Conservation (phyloP, 352 stramenopile species). For the Aphanomyces euteiches region DNA sequence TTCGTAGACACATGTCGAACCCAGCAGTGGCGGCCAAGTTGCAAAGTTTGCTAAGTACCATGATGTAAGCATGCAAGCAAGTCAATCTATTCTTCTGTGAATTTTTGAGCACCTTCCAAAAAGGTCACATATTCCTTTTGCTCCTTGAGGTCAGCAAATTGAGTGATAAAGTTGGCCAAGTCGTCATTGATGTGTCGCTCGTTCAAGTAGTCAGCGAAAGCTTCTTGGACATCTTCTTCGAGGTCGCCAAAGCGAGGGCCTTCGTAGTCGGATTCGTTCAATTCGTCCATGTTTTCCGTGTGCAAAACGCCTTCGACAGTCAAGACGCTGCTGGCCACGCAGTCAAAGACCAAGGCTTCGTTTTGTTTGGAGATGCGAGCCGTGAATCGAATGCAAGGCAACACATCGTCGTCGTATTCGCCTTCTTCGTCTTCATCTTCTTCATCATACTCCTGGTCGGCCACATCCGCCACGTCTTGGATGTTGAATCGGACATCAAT, state of each 20-base stretch:
- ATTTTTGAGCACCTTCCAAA: slow-evolving; percentile 59
- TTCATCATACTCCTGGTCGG: slow-evolving; percentile 49
- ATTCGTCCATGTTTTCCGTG: slow-evolving; percentile 49
- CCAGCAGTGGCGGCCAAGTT: slow-evolving; percentile 78
- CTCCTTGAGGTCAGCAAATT: slow-evolving; percentile 82
- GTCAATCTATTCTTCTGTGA: slow-evolving; percentile 40
- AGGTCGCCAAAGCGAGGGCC: slow-evolving; percentile 79
- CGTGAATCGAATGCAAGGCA: slow-evolving; percentile 74
- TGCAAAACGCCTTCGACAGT: slow-evolving; percentile 75
- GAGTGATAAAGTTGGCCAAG: slow-evolving; percentile 78
- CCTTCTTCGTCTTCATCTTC: slow-evolving; percentile 38
- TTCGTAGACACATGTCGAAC: slow-evolving; percentile 69
- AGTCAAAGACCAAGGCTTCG: slow-evolving; percentile 75
- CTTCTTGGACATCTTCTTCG: slow-evolving; percentile 79
- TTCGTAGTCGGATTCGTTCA: slow-evolving; percentile 65
- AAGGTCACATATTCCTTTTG: slow-evolving; percentile 81
- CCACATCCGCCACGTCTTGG: slow-evolving; percentile 66
- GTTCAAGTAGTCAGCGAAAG: slow-evolving; percentile 73
- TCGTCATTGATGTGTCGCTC: slow-evolving; percentile 79
- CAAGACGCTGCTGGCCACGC: slow-evolving; percentile 73
- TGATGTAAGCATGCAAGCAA: slow-evolving; percentile 41
- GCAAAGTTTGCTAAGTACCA: slow-evolving; percentile 63
- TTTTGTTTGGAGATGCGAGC: slow-evolving; percentile 68
- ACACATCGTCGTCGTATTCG: slow-evolving; percentile 60
- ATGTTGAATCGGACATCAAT: slow-evolving; percentile 80